These are phyloP conservation scores for Amanita fuliginea DNA, from an alignment of 768 basidiomycete genomes.

Conservation along the genomic window DNA sequence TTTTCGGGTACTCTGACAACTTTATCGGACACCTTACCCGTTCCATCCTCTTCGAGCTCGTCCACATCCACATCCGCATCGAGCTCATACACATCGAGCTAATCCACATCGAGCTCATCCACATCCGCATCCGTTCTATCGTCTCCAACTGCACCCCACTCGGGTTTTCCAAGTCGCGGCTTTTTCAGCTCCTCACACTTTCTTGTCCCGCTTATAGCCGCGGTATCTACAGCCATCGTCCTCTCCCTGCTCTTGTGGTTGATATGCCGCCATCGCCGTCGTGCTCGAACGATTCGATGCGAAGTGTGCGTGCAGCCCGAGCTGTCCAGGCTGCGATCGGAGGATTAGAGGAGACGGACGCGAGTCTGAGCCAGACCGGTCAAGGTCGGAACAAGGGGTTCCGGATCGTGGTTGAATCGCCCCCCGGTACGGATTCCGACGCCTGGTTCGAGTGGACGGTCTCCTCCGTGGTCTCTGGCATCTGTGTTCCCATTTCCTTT, in stretches of 20 bases:
- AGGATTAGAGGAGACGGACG: not conserved
- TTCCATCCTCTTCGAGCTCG: not conserved
- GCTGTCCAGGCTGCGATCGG: conserved; percentile 6
- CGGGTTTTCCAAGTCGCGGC: conserved; percentile 1
- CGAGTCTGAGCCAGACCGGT: not conserved
- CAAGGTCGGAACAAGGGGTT: conserved; percentile 9
- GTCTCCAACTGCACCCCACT: not conserved
- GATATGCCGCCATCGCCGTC: conserved; percentile 15
- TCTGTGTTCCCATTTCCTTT: conserved; percentile 2
- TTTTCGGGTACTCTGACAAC: not conserved
- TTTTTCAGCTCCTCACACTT: conserved; percentile 14
- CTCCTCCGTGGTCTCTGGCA: not conserved
- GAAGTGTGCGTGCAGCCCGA: conserved; percentile 14
- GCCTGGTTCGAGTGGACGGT: not conserved
- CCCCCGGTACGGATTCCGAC: conserved; percentile 8
- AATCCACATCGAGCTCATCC: not conserved
- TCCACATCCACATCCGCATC: too few species aligned
- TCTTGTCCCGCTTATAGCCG: conserved; percentile 20
- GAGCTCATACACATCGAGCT: too few species aligned
- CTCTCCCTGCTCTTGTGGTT: conserved; percentile 23
- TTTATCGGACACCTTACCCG: not conserved
- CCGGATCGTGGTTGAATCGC: conserved; percentile 18
- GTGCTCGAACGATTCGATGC: conserved; percentile 14
- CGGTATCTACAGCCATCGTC: conserved; percentile 19
- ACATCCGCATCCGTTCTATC: too few species aligned